A percentile compares a stretch with the other conserved stretches of the same genome.
These are phyloP conservation scores for Penicillium vulpinum DNA, from an alignment of 2,329 filamentous ascomycete species.

Conservation along the genomic window DNA sequence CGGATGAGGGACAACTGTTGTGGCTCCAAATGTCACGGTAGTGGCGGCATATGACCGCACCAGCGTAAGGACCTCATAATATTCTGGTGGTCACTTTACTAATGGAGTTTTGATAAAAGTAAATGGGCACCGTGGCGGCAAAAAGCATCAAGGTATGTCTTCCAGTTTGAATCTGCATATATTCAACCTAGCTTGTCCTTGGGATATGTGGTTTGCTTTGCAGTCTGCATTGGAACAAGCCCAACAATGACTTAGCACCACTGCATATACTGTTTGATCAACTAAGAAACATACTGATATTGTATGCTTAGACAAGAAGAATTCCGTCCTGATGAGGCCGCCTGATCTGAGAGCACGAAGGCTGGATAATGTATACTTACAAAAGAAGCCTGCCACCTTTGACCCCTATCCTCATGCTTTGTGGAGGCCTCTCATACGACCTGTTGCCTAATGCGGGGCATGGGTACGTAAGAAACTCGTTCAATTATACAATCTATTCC, in stretches of 20 bases:
- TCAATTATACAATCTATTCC: too few species aligned
- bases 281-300: background rate
- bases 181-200: background rate
- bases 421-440: too few species aligned
- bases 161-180: background rate
- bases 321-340: too few species aligned
- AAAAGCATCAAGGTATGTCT: background rate
- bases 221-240: background rate
- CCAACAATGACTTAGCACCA: background rate
- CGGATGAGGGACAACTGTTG: too few species aligned
- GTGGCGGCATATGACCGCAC: too few species aligned
- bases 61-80: background rate
- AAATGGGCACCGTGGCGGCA: background rate
- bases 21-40: too few species aligned
- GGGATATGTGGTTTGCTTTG: background rate
- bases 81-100: background rate
- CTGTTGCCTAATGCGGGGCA: too few species aligned
- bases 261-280: too few species aligned
- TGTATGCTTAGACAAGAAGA: background rate
- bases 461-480: too few species aligned
- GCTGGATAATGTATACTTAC: background rate
- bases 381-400: background rate
- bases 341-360: too few species aligned
- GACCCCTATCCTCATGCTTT: too few species aligned
- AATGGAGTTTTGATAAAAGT: background rate